phyloP scores from a whole-genome alignment of 768 basidiomycete genomes.

The Tephrocybe rancida region DNA sequence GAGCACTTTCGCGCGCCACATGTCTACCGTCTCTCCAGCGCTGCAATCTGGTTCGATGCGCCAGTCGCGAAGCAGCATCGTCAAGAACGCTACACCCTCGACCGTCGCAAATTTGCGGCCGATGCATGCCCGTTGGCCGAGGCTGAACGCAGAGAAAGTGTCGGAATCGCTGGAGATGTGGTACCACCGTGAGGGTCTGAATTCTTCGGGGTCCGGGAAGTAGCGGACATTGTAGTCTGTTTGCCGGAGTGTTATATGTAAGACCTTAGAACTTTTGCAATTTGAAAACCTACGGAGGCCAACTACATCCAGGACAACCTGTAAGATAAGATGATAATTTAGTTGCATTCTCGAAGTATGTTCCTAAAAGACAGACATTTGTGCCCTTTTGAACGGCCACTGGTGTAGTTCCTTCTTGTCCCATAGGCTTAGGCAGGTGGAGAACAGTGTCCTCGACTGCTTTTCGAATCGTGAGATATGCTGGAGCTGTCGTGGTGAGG shows the following conservation, averaged over 20 bases:
- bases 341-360: background rate
- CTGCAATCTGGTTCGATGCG: constrained; percentile 45
- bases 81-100: constrained; percentile 54
- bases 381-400: background rate
- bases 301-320: constrained; percentile 1
- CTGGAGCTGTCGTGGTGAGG: background rate
- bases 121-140: constrained; percentile 55
- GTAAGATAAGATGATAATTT: background rate
- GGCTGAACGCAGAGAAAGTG: constrained; percentile 45
- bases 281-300: background rate
- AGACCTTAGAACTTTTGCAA: background rate
- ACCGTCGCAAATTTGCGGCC: constrained; percentile 56
- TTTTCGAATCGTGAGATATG: background rate
- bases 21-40: constrained; percentile 35
- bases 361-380: background rate
- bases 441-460: background rate
- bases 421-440: background rate
- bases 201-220: constrained; percentile 46
- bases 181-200: constrained; percentile 53
- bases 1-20: constrained; percentile 39
- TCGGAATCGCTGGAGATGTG: constrained; percentile 41
- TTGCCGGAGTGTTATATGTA: background rate
- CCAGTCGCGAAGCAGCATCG: constrained; percentile 55
- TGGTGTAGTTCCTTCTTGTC: background rate
- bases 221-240: constrained; percentile 52